Percentiles rank a stretch among this genome's conserved stretches.
phyloP scores from a whole-genome alignment of 176 grass and related monocot species.

The Avena eriantha region DNA sequence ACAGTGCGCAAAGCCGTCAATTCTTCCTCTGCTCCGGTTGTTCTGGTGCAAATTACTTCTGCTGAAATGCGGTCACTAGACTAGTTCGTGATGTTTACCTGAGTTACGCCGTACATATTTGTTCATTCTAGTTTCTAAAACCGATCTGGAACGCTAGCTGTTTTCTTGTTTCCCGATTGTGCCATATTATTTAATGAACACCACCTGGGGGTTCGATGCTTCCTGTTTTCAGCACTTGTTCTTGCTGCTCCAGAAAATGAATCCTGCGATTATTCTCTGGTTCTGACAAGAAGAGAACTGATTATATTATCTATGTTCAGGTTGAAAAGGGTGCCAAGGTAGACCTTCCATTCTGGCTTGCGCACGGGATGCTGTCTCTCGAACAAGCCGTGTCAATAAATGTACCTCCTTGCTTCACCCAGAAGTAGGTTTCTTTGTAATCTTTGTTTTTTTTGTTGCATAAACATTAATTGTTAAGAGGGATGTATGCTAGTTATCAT shows the following conservation, averaged over 20 bases:
- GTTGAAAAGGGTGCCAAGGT: constrained; percentile 90
- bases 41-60: background rate
- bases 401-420: constrained; percentile 72
- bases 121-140: background rate
- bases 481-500: background rate
- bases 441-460: constrained; percentile 9
- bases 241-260: background rate
- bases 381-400: constrained; percentile 78
- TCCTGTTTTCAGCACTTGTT: background rate
- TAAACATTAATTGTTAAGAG: background rate
- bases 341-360: constrained; percentile 91
- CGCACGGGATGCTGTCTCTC: constrained; percentile 66
- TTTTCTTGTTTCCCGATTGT: background rate
- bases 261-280: background rate
- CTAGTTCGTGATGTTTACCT: background rate
- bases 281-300: background rate
- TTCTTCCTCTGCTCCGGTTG: background rate
- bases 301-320: constrained; percentile 47
- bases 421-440: constrained; percentile 60
- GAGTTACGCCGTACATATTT: background rate
- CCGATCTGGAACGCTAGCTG: background rate
- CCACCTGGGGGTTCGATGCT: background rate
- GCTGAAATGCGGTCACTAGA: background rate
- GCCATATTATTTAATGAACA: background rate
- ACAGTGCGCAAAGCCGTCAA: background rate